phyloP scores from a whole-genome alignment of 2,329 filamentous ascomycete genomes.

The Nothomitra cinnamomea region DNA sequence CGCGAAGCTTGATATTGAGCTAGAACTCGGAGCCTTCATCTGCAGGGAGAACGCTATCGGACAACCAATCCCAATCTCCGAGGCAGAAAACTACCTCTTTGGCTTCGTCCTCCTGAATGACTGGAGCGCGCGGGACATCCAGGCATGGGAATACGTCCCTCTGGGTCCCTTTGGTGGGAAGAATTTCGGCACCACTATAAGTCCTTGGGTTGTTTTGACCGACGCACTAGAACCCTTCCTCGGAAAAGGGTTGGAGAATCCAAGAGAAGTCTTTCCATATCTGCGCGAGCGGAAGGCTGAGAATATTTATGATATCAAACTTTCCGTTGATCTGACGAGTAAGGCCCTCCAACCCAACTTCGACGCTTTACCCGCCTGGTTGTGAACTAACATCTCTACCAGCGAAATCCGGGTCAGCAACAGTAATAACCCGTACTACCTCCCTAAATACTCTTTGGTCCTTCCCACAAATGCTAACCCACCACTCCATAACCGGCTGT shows the following conservation, averaged over 20 bases:
- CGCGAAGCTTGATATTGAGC: constrained; percentile 57
- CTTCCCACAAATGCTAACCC: constrained; percentile 68
- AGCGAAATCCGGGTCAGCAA: constrained; percentile 31
- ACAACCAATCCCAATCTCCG: constrained; percentile 39
- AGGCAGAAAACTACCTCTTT: constrained; percentile 57
- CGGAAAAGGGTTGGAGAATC: constrained; percentile 35
- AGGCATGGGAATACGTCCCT: constrained; percentile 71
- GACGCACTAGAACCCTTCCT: constrained; percentile 59
- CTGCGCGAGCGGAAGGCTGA: constrained; percentile 41
- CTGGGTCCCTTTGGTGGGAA: constrained; percentile 71
- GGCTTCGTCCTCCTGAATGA: constrained; percentile 74
- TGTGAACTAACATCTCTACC: no score
- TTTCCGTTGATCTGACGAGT: constrained; percentile 48
- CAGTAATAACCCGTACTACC: constrained; percentile 42
- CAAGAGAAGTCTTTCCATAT: constrained; percentile 40
- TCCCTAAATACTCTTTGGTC: constrained; percentile 60
- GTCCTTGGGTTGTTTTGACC: constrained; percentile 60
- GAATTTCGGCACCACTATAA: constrained; percentile 66
- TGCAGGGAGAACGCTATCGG: constrained; percentile 48
- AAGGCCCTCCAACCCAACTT: constrained; percentile 15
- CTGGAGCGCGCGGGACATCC: constrained; percentile 71
- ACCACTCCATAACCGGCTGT: constrained; percentile 63
- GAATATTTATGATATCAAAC: constrained; percentile 49
- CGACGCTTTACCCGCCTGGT: neutral
- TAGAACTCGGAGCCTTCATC: constrained; percentile 65